phyloP scores from a whole-genome alignment of 2,329 filamentous ascomycete species.

The Arachnopeziza araneosa region DNA sequence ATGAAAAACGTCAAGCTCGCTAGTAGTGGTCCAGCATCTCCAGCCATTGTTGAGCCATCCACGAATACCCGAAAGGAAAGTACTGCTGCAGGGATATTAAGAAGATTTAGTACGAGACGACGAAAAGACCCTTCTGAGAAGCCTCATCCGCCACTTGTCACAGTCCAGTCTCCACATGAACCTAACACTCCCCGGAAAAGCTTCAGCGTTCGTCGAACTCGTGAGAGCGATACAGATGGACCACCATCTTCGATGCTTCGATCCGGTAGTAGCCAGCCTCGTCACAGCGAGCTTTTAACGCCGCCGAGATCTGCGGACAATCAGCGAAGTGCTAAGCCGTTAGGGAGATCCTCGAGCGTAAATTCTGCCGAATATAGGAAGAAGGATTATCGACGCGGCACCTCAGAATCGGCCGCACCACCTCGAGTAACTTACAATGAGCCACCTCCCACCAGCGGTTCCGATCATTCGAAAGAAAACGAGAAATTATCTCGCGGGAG shows the following conservation, averaged over 20 bases:
- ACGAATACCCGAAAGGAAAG: slow-evolving; percentile 72
- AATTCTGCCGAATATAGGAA: slow-evolving; percentile 79
- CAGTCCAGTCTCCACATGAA: slow-evolving; percentile 73
- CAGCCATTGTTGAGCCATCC: slow-evolving; percentile 50
- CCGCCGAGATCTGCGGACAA: slow-evolving; percentile 61
- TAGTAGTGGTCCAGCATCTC: slow-evolving; percentile 40
- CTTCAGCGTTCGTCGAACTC: slow-evolving; percentile 71
- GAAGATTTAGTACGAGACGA: slow-evolving; percentile 85
- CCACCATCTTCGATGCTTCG: slow-evolving; percentile 42
- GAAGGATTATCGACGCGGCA: slow-evolving; percentile 50
- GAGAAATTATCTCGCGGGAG: slow-evolving; percentile 42
- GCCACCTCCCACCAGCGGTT: slow-evolving; percentile 70
- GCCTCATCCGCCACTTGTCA: slow-evolving; percentile 65
- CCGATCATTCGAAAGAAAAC: slow-evolving; percentile 60
- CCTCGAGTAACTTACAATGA: slow-evolving; percentile 51
- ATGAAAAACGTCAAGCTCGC: slow-evolving; percentile 59
- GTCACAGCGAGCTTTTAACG: slow-evolving; percentile 73
- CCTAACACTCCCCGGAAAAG: slow-evolving; percentile 69
- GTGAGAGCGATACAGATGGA: slow-evolving; percentile 43
- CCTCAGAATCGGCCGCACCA: slow-evolving; percentile 46
- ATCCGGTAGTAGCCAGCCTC: slow-evolving; percentile 59
- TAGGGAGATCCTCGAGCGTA: slow-evolving; percentile 86
- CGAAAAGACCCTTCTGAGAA: slow-evolving; percentile 57
- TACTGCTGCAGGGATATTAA: slow-evolving; percentile 73
- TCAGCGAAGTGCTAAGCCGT: slow-evolving; percentile 56